Percentiles rank a stretch among this genome's conserved stretches.
Evolutionary conservation across 2,329 filamentous ascomycete genomes (phyloP).

Genomic region (Cladosporium sp.): DNA sequence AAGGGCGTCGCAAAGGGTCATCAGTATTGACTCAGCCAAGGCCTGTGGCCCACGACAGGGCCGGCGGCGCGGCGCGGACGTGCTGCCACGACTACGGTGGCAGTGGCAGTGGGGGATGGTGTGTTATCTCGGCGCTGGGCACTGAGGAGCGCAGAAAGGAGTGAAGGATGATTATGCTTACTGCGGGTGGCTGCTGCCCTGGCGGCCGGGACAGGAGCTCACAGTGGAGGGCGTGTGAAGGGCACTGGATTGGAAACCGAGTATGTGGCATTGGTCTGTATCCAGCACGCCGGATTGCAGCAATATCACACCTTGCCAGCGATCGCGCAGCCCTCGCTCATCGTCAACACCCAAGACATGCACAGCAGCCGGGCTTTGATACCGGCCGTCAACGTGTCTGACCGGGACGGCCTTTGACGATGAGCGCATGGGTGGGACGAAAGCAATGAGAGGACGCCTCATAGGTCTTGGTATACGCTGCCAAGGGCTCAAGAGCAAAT

Average conservation of each 20-base stretch:
- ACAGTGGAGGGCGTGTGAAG: not conserved
- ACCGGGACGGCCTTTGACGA: constrained; percentile 6
- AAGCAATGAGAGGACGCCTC: not conserved
- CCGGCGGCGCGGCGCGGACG: not conserved
- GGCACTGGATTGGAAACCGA: not conserved
- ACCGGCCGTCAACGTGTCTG: not conserved
- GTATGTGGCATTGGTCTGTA: not conserved
- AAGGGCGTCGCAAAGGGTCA: not conserved
- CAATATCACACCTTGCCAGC: not conserved
- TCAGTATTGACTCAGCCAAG: constrained; percentile 7
- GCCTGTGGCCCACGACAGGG: no score
- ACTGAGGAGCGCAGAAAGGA: not conserved
- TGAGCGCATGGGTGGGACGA: constrained; percentile 8
- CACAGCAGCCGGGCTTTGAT: not conserved
- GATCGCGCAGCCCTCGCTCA: not conserved
- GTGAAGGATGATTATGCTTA: constrained; percentile 13
- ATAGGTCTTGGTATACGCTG: constrained; percentile 7
- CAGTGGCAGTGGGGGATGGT: no score
- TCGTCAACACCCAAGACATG: constrained; percentile 1
- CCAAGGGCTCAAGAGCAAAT: not conserved
- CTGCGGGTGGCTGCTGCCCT: constrained; percentile 1
- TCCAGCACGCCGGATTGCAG: not conserved
- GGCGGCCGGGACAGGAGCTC: not conserved
- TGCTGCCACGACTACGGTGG: constrained; percentile 5
- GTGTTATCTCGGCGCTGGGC: constrained; percentile 1